phyloP scores from a whole-genome alignment of 2,329 filamentous ascomycete genomes.

The Stemphylium beticola region DNA sequence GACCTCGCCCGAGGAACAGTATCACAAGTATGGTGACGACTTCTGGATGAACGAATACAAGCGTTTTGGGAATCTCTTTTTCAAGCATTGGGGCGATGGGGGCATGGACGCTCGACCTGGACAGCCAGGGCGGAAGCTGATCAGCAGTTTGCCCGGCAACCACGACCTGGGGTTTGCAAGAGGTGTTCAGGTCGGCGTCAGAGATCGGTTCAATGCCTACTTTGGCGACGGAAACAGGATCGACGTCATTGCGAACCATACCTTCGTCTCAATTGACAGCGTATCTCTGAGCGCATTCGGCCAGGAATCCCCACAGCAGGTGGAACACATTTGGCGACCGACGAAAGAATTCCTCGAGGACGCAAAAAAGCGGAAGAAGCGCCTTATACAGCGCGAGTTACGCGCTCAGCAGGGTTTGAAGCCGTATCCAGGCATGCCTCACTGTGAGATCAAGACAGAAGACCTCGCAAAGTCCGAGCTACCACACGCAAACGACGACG shows the following conservation, averaged over 20 bases:
- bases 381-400: conserved; percentile 72
- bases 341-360: conserved; percentile 76
- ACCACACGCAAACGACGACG: conserved; percentile 48
- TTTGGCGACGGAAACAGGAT: conserved; percentile 93
- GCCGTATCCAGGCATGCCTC: conserved; percentile 62
- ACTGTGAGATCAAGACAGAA: conserved; percentile 65
- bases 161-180: conserved; percentile 92
- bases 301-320: conserved; percentile 58
- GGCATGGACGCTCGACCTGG: conserved; percentile 62
- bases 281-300: conserved; percentile 83
- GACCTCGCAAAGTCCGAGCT: conserved; percentile 44
- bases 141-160: conserved; percentile 88
- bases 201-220: conserved; percentile 82
- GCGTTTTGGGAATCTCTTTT: conserved; percentile 86
- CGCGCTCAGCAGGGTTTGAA: conserved; percentile 67
- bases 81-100: conserved; percentile 69
- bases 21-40: conserved; percentile 75
- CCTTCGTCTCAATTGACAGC: conserved; percentile 88
- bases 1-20: conserved; percentile 68
- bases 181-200: conserved; percentile 79
- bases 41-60: conserved; percentile 89
- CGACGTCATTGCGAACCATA: conserved; percentile 92
- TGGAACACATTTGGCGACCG: conserved; percentile 73
- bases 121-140: conserved; percentile 74
- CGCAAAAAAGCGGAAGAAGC: conserved; percentile 69